These are phyloP conservation scores for Fagopyrum esculentum DNA, from an alignment of 148 eudicot genomes.

Conservation along the genomic window DNA sequence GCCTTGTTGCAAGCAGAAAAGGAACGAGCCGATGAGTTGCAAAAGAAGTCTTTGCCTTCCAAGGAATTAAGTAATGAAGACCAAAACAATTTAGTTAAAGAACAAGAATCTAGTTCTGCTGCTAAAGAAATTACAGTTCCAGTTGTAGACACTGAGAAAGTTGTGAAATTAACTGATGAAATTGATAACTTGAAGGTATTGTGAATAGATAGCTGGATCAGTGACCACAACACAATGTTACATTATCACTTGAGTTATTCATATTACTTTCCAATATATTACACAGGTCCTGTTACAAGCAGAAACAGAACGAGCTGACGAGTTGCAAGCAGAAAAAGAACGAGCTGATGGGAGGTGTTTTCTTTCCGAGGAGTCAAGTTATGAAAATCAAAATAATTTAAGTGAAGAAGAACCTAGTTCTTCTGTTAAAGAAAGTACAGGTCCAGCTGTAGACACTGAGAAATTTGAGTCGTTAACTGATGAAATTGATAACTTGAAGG, in stretches of 20 bases:
- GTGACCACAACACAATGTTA: neutral
- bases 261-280: neutral
- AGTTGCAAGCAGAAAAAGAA: slow-evolving; percentile 34
- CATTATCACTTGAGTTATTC: neutral
- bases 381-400: slow-evolving; percentile 25
- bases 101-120: slow-evolving; percentile 16
- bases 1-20: slow-evolving; percentile 27
- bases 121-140: slow-evolving; percentile 58
- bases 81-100: slow-evolving; percentile 13
- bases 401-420: slow-evolving; percentile 42
- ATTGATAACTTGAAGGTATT: slow-evolving; percentile 71
- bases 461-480: slow-evolving; percentile 51
- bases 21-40: slow-evolving; percentile 56
- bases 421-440: slow-evolving; percentile 51
- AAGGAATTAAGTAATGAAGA: slow-evolving; percentile 44
- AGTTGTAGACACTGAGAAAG: slow-evolving; percentile 60
- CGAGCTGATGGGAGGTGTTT: slow-evolving; percentile 29
- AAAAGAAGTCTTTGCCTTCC: slow-evolving; percentile 40
- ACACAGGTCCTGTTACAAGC: slow-evolving; percentile 2
- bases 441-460: slow-evolving; percentile 59
- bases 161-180: slow-evolving; percentile 56
- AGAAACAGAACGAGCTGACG: slow-evolving; percentile 56
- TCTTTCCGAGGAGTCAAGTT: slow-evolving; percentile 34
- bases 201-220: neutral
- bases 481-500: slow-evolving; percentile 77